Conservation (phyloP, 192 early-diverging fungal species). For the Mortierella hygrophila region DNA sequence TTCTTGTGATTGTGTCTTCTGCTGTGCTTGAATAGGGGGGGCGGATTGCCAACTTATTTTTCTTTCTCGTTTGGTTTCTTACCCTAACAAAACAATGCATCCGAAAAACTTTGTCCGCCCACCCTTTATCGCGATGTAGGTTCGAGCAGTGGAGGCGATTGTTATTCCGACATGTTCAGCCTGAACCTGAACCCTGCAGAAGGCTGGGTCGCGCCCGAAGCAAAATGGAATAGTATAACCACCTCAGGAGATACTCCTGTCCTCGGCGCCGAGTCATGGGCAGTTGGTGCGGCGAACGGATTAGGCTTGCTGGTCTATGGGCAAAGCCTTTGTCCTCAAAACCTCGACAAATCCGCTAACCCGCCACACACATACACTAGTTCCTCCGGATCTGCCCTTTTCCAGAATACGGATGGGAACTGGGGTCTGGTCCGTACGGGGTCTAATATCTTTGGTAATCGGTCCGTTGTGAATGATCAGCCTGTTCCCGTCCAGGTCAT, state of each 20-base stretch:
- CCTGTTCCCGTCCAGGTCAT: constrained; percentile 39
- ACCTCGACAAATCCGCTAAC: neutral
- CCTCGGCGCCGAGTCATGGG: constrained; percentile 21
- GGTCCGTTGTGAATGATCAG: constrained; percentile 19
- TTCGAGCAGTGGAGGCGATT: constrained; percentile 26
- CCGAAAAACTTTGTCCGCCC: too few relatives aligned
- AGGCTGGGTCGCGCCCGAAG: constrained; percentile 32
- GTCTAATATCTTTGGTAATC: constrained; percentile 18
- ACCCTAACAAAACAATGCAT: neutral
- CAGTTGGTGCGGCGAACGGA: constrained; percentile 33
- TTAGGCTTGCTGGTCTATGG: constrained; percentile 35
- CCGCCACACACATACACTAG: constrained; percentile 9
- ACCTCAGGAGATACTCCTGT: neutral
- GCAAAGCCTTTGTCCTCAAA: constrained; percentile 26
- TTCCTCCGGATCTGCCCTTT: constrained; percentile 18
- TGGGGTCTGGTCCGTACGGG: constrained; percentile 2
- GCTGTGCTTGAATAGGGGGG: neutral
- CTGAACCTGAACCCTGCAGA: constrained; percentile 35
- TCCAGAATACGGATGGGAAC: neutral
- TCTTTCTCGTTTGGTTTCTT: neutral
- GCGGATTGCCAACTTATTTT: too few relatives aligned
- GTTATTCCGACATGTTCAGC: constrained; percentile 40
- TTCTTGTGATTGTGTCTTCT: neutral
- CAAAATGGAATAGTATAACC: constrained; percentile 22
- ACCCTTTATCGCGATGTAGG: constrained; percentile 2